Percentiles rank a stretch among this genome's conserved stretches.
These are phyloP conservation scores for Aechmea fasciata DNA, from an alignment of 176 grass and related monocot genomes.

Conservation along the genomic window DNA sequence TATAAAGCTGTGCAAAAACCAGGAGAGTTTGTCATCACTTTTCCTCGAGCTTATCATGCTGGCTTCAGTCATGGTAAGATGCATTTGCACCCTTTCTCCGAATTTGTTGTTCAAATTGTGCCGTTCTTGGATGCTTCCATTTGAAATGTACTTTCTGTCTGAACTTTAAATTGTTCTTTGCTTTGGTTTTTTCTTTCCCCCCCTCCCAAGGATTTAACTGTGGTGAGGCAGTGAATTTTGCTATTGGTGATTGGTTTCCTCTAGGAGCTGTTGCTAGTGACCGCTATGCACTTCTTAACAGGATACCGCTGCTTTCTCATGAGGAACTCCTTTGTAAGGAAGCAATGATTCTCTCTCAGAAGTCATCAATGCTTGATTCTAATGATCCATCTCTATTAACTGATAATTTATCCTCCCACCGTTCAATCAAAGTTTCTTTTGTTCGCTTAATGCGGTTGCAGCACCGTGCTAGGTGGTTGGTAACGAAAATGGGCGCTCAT, in stretches of 20 bases:
- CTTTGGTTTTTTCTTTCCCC: background rate
- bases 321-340: conserved; percentile 70
- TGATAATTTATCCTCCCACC: conserved; percentile 43
- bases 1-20: conserved; percentile 92
- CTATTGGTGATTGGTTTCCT: conserved; percentile 72
- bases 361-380: conserved; percentile 20
- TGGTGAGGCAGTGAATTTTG: conserved; percentile 95
- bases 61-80: conserved; percentile 96
- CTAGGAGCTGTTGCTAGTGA: conserved; percentile 67
- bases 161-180: background rate
- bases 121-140: background rate
- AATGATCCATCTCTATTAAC: conserved; percentile 17
- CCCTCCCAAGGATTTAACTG: conserved; percentile 56
- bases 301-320: conserved; percentile 63
- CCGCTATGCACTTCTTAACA: conserved; percentile 75
- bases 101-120: background rate
- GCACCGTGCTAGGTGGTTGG: conserved; percentile 29
- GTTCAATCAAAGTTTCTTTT: conserved; percentile 62
- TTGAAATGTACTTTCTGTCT: background rate
- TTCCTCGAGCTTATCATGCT: conserved; percentile 81
- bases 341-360: conserved; percentile 53
- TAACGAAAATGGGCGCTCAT: conserved; percentile 54
- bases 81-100: background rate
- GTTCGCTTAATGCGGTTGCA: conserved; percentile 65
- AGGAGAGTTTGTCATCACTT: conserved; percentile 93